Evolutionary conservation across 1,139 yeast genomes (phyloP), one percentile per base, ranked within the genome.

Genomic region (Candida labiduridarum): DNA sequence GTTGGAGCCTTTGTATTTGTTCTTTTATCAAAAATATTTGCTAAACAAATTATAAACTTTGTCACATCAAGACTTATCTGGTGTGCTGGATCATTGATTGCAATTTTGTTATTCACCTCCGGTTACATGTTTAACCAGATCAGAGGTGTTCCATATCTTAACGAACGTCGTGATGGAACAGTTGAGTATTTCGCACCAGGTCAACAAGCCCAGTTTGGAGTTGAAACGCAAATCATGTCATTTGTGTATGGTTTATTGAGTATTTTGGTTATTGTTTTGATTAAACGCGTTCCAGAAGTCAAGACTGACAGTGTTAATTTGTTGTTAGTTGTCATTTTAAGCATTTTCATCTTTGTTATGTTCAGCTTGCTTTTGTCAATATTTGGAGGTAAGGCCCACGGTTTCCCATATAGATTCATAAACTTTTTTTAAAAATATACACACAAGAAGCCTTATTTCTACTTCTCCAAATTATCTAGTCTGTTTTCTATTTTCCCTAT

Each of bases 101-200:
- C 81, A 12, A 79, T 89, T 27, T 74, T 92, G 55, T 71, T 91
- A 60, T 89, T 92, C 74, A 85, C 83, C 48, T 78, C 95, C 11
- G 99, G 99, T 14, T 89, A 91, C 69, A 94, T 94, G 99, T 94
- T 84, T 79, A 91, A 90, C 66, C 82, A 83, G 59, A 94, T 94
- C 56, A 83, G 98, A 65, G 80, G 80, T 41, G 79, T 85, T 8
- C 96, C 90, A 16, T 87, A 84, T 61, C 76, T 87, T 35, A 84
- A 83, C 52, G 79, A 79, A 44, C 78, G 76, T 48, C 75, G 74
- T 8, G 71, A 79, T 46, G 94, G 92, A 29, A 68, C 69, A 2
- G 75, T 80, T 2, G 78, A 80, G 41, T 91, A 89, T 65, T 82
- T 92, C 61, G 61, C 74, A 9, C 77, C 79, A 7, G 84, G 89